Conservation (phyloP, 2,329 filamentous ascomycete genomes). For the Trichoderma hamatum region DNA sequence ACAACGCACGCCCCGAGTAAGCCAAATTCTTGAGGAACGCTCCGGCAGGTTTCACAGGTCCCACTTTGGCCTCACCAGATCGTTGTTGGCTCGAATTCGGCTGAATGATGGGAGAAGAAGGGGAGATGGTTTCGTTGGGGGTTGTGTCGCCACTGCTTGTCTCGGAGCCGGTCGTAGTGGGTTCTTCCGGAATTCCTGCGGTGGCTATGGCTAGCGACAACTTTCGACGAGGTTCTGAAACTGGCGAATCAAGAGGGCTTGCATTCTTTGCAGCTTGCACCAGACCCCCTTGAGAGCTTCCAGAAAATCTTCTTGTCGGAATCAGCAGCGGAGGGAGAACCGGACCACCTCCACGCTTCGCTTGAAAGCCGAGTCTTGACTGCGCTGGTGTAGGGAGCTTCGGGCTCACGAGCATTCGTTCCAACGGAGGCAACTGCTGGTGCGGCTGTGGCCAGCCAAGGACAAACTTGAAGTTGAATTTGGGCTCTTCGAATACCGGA, state of each 20-base stretch:
- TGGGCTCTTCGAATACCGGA: slow-evolving; percentile 57
- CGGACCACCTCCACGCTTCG: slow-evolving; percentile 45
- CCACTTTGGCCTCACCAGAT: slow-evolving; percentile 12
- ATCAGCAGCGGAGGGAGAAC: slow-evolving; percentile 44
- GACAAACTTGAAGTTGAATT: slow-evolving; percentile 74
- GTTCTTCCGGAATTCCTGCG: slow-evolving; percentile 6
- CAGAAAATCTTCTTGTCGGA: slow-evolving; percentile 53
- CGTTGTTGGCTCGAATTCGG: neutral
- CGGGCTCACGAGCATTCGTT: slow-evolving; percentile 68
- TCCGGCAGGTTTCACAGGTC: slow-evolving; percentile 51
- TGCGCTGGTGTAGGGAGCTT: slow-evolving; percentile 73
- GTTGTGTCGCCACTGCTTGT: slow-evolving; percentile 1
- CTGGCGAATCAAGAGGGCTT: slow-evolving; percentile 41
- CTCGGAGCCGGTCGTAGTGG: neutral
- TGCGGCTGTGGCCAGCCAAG: slow-evolving; percentile 65
- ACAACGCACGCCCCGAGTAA: slow-evolving; percentile 72
- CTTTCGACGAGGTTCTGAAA: slow-evolving; percentile 35
- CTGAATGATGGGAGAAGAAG: slow-evolving; percentile 4
- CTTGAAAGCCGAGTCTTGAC: slow-evolving; percentile 54
- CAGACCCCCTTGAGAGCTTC: slow-evolving; percentile 49
- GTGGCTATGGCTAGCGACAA: slow-evolving; percentile 24
- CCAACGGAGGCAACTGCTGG: slow-evolving; percentile 56
- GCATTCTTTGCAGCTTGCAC: slow-evolving; percentile 57
- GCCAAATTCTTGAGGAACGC: slow-evolving; percentile 52
- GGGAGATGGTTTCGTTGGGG: neutral